A percentile compares a stretch with the other conserved stretches of the same genome.
Evolutionary conservation across 371 early-diverging fungal species (phyloP).

Genomic region (Rhizopus stolonifer): DNA sequence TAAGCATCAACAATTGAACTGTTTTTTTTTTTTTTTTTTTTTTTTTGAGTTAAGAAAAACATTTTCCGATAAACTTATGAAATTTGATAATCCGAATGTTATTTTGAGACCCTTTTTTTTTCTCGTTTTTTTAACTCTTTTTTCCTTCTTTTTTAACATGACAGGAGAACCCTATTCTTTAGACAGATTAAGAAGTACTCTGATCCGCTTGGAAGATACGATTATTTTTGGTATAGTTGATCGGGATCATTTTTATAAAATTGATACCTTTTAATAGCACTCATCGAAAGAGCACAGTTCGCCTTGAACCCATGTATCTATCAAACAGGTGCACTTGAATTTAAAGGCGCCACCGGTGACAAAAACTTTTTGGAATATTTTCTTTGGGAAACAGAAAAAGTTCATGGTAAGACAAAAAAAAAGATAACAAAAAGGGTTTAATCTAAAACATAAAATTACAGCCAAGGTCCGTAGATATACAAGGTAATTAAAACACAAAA

Average conservation of each 20-base stretch:
- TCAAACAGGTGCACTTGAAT: constrained; percentile 63
- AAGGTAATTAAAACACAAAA: constrained; percentile 30
- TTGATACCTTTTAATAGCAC: constrained; percentile 43
- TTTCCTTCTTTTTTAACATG: too few species aligned
- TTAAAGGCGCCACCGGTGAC: constrained; percentile 56
- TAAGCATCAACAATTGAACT: too few species aligned
- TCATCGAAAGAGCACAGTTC: constrained; percentile 94
- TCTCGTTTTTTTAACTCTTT: too few species aligned
- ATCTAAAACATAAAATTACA: constrained; percentile 15
- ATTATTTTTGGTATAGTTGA: constrained; percentile 93
- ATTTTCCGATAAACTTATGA: too few species aligned
- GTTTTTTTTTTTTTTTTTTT: too few species aligned
- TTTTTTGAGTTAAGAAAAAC: too few species aligned
- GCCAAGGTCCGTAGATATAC: constrained; percentile 86
- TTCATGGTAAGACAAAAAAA: constrained; percentile 68
- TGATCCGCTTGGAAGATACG: constrained; percentile 91
- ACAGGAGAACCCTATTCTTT: too few species aligned
- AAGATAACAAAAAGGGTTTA: background rate
- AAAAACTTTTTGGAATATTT: constrained; percentile 88
- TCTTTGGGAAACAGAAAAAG: constrained; percentile 86
- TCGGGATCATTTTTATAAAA: too few species aligned
- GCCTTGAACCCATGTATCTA: constrained; percentile 81
- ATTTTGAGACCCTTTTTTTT: too few species aligned
- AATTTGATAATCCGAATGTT: too few species aligned
- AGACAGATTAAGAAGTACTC: constrained; percentile 66